A percentile compares a stretch with the other conserved stretches of the same genome.
Evolutionary conservation across 192 early-diverging fungal genomes (phyloP).

Genomic region (Linnemannia hyalina): DNA sequence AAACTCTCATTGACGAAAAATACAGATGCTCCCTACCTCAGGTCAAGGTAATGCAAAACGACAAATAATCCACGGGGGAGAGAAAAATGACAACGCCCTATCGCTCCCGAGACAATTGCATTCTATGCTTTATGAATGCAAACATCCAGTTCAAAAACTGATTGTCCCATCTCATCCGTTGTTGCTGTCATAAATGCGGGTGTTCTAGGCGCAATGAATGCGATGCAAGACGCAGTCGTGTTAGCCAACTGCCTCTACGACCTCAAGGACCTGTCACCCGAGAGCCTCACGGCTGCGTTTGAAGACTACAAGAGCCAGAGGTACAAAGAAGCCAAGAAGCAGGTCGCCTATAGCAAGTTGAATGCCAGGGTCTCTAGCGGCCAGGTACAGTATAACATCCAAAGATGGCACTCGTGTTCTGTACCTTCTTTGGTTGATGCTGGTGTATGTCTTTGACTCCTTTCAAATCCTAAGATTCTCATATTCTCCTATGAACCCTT

Average conservation of each 20-base stretch:
- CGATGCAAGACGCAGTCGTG: conserved; percentile 11
- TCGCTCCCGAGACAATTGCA: neutral
- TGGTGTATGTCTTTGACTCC: neutral
- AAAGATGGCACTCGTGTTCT: neutral
- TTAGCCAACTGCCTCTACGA: conserved; percentile 14
- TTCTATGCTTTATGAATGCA: neutral
- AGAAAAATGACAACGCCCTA: neutral
- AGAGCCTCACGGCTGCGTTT: neutral
- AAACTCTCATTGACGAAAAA: neutral
- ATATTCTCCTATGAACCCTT: neutral
- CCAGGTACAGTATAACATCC: neutral
- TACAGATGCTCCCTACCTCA: neutral
- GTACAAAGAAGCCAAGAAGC: neutral
- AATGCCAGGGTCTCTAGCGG: neutral
- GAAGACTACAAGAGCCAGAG: neutral
- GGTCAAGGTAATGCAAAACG: neutral
- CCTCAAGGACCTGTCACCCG: neutral
- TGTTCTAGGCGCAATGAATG: neutral
- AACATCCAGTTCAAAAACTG: neutral
- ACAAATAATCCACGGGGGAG: too few species aligned
- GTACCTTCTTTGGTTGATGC: neutral
- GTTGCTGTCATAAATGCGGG: neutral
- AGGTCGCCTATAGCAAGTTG: neutral
- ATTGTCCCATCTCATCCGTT: neutral
- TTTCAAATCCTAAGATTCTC: neutral